Evolutionary conservation across 2,329 filamentous ascomycete genomes (phyloP), one percentile per base, ranked within the genome.

Genomic region (Salinomyces thailandicus): DNA sequence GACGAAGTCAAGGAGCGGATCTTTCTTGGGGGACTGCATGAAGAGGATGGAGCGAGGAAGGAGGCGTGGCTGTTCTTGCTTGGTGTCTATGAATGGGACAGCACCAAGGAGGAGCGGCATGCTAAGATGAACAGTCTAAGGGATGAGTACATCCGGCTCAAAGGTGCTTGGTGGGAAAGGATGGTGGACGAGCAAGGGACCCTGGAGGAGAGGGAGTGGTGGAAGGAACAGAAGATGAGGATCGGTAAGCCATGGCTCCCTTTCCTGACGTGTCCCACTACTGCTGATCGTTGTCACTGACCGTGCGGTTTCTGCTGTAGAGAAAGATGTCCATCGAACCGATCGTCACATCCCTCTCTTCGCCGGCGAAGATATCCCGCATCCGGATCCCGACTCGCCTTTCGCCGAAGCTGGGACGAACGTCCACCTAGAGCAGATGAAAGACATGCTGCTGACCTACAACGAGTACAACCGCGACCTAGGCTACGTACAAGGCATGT

Each of bases 401-500:
- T 98, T 96, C 60, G 85, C 89, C 9, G 83, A 87, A 30, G 75
- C 79, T 3, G 91, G 91, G 44, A 98, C 91, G 31, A 98, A 98
- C 52, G 87, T 95, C 5, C 91, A 98, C 60, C 73, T 98, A 45
- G 91, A 98, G 62, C 91, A 98, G 65, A 84, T 98, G 76, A 98
- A 98, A 64, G 91, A 98, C 58, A 93, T 98, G 84, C 78, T 98
- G 1, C 72, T 98, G 13, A 96, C 91, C 0, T 98, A 98, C 61
- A 96, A 98, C 58, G 91, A 98, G 63, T 93, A 93, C 63, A 98
- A 98, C 64, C 83, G 79, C 41, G 85, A 91, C 40, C 73, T 98
- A 2, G 91, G 93, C 33, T 98, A 98, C 55, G 91, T 98, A 1
- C 91, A 98, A 65, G 91, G 91, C 43, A 98, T 98, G 91, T 95